phyloP scores from a whole-genome alignment of 371 early-diverging fungal species.

The Entomophthora muscae region DNA sequence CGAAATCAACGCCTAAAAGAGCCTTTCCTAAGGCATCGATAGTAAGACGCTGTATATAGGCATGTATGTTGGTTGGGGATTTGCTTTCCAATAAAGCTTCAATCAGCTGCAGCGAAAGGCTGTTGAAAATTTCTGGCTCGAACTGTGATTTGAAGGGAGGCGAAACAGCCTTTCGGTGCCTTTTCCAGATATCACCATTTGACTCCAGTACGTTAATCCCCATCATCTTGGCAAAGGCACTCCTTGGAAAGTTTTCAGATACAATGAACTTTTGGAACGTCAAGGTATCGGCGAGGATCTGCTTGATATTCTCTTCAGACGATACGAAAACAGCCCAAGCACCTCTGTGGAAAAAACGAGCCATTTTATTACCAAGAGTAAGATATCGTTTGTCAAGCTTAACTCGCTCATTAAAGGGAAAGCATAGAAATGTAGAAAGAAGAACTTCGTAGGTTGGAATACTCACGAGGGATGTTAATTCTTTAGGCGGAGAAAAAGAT shows the following conservation, averaged over 20 bases:
- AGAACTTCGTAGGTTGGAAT: no score
- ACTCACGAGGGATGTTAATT: no score
- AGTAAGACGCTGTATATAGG: neutral
- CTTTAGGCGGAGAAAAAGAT: no score
- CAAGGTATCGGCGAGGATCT: neutral
- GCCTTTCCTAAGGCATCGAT: conserved; percentile 8
- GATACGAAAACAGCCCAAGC: neutral
- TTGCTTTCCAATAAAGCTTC: neutral
- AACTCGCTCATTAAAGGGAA: no score
- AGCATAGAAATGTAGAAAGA: no score
- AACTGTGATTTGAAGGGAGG: conserved; percentile 10
- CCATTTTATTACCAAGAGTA: no score
- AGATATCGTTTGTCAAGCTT: no score
- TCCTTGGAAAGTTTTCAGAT: neutral
- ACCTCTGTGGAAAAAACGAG: neutral
- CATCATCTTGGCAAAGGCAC: neutral
- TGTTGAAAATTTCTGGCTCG: neutral
- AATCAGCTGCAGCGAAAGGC: neutral
- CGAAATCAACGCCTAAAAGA: neutral
- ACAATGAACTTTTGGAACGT: neutral
- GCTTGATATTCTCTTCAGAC: neutral
- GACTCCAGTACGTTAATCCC: neutral
- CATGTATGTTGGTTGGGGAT: neutral
- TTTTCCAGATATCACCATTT: conserved; percentile 2
- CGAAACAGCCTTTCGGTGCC: conserved; percentile 6